Evolutionary conservation across 495 filamentous ascomycete species (phyloP), one percentile per base, ranked within the genome.

Genomic region (Aspergillus hancockii): DNA sequence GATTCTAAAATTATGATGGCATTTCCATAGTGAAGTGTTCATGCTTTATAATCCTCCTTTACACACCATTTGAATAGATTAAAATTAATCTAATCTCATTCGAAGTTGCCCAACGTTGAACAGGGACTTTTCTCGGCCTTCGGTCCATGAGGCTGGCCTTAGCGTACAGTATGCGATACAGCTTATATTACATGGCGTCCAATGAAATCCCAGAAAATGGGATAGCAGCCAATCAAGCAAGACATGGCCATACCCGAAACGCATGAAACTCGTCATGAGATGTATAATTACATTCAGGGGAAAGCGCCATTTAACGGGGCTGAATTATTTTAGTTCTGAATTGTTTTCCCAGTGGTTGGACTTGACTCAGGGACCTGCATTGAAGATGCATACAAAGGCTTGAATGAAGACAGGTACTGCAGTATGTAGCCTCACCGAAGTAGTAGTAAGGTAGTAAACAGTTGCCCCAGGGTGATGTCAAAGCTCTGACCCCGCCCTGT

Each of bases 201-300:
- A 47, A 47, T 47, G 21, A 47, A 6, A 10, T 23, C 19, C 16
- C 13, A 14, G 4, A 1, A 10, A 1, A 23, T 1, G 19, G 23
- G 1, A 5, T 12, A 5, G 4, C 19, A 5, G 8, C 43, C 43
- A 47, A 47, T 47, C 21, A 47, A 21, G 12, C 8, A n/a, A 0
- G 16, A 23, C 10, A 21, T 10, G 5, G 23, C 8, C 43, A 47
- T 23, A 47, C 43, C 43, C 43, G 43, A 47, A 47, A 47, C 43
- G 43, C 43, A 23, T 47, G 43, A 47, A 47, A 47, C 43, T 47
- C 8, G 38, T 41, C 16, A 41, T 41, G 38, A 2, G 5, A 1
- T 12, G 43, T 47, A 47, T 22, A 8, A 23, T 47, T 47, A 47
- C 43, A 47, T 47, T 47, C 43, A 47, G 43, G 43, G 43, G 43